These are phyloP conservation scores for Acorus gramineus DNA, from an alignment of 106 monocot genomes.

Conservation along the genomic window DNA sequence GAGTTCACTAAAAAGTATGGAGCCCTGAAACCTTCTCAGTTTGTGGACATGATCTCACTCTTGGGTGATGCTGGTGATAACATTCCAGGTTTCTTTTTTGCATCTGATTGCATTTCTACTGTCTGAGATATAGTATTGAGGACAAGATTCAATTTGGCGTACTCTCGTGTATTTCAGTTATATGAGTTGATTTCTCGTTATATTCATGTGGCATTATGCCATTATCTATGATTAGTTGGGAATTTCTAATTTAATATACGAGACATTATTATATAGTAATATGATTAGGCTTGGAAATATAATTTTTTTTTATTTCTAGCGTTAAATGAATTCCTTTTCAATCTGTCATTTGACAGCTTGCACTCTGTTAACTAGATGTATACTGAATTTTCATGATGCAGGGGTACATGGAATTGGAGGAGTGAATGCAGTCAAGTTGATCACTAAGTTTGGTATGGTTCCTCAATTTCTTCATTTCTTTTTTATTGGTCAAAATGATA, in stretches of 20 bases:
- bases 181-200: too few species aligned
- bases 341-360: background rate
- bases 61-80: conserved; percentile 78
- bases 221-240: too few species aligned
- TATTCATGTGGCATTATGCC: too few species aligned
- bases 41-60: conserved; percentile 79
- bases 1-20: conserved; percentile 82
- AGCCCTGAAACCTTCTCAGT: conserved; percentile 65
- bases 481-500: too few species aligned
- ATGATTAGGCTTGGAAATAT: too few species aligned
- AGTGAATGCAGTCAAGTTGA: conserved; percentile 2
- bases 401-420: conserved; percentile 58
- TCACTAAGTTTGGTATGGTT: background rate
- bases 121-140: background rate
- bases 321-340: background rate
- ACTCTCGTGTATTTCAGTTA: background rate
- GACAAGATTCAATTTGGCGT: background rate
- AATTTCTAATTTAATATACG: too few species aligned
- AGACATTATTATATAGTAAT: too few species aligned
- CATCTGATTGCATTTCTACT: background rate
- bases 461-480: too few species aligned
- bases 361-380: background rate
- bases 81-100: conserved; percentile 65
- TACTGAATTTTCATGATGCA: conserved; percentile 19
- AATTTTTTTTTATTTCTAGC: too few species aligned